Conservation (phyloP, 352 stramenopile species). For the Pythium plurisporium region DNA sequence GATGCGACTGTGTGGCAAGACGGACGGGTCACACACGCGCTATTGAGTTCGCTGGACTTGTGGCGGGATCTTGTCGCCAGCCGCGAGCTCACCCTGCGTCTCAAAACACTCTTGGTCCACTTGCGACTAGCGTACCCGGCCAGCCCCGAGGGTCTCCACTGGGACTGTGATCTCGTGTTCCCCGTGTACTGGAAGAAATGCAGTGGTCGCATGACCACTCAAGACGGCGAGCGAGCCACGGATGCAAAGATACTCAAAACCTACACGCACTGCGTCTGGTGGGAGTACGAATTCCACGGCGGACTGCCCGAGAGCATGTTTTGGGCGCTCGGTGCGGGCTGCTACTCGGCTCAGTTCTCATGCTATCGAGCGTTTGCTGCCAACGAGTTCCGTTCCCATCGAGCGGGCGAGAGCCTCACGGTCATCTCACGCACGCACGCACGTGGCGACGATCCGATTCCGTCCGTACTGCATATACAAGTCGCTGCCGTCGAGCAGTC, state of each 20-base stretch:
- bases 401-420: not conserved
- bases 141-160: not conserved
- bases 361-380: not conserved
- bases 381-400: not conserved
- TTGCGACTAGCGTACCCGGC: not conserved
- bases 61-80: not conserved
- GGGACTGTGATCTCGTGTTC: not conserved
- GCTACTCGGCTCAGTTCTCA: constrained; percentile 11
- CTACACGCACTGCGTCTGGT: not conserved
- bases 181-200: not conserved
- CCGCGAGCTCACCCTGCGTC: not conserved
- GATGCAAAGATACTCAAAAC: too few relatives aligned
- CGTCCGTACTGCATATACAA: not conserved
- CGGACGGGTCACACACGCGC: not conserved
- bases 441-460: not conserved
- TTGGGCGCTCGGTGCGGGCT: constrained; percentile 1
- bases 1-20: not conserved
- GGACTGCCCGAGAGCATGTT: constrained; percentile 7
- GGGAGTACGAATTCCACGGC: constrained; percentile 10
- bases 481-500: not conserved
- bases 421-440: not conserved
- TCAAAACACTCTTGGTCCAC: not conserved
- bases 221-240: too few relatives aligned
- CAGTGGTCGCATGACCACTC: not conserved
- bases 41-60: not conserved